These are phyloP conservation scores for Rhodotorula mucilaginosa DNA, from an alignment of 1,284 basidiomycete species.

Conservation along the genomic window DNA sequence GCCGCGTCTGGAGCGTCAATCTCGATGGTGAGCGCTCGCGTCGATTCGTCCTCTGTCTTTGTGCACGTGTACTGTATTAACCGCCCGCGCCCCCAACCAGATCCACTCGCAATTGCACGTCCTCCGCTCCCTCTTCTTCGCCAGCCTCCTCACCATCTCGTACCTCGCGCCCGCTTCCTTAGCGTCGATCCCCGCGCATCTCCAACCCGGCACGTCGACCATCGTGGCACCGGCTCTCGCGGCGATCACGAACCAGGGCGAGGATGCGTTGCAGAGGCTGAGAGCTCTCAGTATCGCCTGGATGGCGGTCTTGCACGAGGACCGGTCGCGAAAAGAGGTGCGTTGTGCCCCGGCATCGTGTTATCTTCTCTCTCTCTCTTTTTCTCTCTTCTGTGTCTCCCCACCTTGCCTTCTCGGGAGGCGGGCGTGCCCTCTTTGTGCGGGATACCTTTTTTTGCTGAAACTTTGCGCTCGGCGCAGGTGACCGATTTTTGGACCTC, in stretches of 20 bases:
- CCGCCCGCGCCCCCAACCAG: not conserved
- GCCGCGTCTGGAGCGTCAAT: not conserved
- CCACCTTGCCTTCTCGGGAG: too few relatives aligned
- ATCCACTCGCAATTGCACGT: conserved; percentile 26
- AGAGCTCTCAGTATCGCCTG: conserved; percentile 18
- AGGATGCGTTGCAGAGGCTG: conserved; percentile 16
- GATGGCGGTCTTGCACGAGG: conserved; percentile 26
- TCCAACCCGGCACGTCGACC: not conserved
- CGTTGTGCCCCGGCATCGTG: not conserved
- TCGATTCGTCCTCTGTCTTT: too few relatives aligned
- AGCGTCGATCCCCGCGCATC: not conserved
- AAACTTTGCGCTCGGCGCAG: not conserved
- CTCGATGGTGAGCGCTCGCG: conserved; percentile 20
- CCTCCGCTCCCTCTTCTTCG: conserved; percentile 11
- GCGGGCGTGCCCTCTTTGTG: too few relatives aligned
- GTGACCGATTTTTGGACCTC: conserved; percentile 15
- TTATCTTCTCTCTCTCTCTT: too few relatives aligned
- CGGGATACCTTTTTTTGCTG: too few relatives aligned
- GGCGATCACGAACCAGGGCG: conserved; percentile 9
- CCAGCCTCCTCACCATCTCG: conserved; percentile 10
- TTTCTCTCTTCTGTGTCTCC: too few relatives aligned
- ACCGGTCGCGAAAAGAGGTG: conserved; percentile 15
- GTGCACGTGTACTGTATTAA: too few relatives aligned
- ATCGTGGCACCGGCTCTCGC: conserved; percentile 7
- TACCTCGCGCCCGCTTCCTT: conserved; percentile 16